Conservation (phyloP, 345 rosid species). For the Cardiospermum halicacabum region DNA sequence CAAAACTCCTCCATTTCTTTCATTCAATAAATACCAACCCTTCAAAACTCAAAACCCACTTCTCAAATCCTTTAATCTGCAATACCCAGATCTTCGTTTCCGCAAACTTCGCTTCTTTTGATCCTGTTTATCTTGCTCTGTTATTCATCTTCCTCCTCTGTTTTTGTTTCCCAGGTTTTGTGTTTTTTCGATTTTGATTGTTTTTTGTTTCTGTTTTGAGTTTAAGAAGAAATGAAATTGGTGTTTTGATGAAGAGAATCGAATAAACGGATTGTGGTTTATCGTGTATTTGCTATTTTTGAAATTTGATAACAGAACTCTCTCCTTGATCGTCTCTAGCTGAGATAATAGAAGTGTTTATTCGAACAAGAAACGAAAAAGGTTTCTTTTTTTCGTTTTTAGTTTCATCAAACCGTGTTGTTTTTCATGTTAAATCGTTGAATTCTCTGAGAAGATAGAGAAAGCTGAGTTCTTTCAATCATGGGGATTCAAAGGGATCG, state of each 20-base stretch:
- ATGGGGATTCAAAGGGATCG: constrained; percentile 77
- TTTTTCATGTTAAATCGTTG: background rate
- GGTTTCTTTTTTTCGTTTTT: background rate
- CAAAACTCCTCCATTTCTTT: constrained; percentile 23
- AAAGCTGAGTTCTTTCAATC: constrained; percentile 4
- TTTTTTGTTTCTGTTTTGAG: background rate
- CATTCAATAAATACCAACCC: constrained; percentile 21
- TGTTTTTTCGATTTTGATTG: constrained; percentile 5
- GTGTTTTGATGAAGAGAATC: background rate
- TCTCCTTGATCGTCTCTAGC: constrained; percentile 16
- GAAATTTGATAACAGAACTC: background rate
- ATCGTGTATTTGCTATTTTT: background rate
- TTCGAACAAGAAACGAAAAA: too few species aligned
- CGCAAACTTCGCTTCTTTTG: constrained; percentile 4
- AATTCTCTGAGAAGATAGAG: background rate
- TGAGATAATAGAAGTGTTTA: too few species aligned
- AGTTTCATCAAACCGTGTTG: background rate
- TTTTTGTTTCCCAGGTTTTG: constrained; percentile 3
- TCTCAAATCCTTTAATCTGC: constrained; percentile 27
- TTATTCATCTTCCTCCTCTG: background rate
- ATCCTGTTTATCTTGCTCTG: constrained; percentile 12
- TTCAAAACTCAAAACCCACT: constrained; percentile 28
- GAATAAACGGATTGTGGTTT: background rate
- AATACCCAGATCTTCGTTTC: constrained; percentile 45
- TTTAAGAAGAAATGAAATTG: background rate